Evolutionary conservation across 2,329 filamentous ascomycete species (phyloP).

Genomic region (Arthrobotrys iridis): DNA sequence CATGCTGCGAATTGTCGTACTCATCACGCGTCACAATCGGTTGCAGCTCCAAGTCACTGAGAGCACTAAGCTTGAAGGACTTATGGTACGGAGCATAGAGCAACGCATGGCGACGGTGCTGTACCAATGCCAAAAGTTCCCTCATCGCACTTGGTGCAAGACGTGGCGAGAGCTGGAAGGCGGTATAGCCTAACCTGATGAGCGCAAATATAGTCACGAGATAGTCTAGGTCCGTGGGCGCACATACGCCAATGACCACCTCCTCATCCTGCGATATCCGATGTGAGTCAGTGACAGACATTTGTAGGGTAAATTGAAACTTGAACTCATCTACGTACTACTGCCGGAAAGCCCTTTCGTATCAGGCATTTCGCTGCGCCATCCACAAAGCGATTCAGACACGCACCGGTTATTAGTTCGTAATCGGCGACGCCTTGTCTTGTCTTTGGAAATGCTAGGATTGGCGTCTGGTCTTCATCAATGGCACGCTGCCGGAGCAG

Average conservation of each 20-base stretch:
- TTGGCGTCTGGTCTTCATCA: neutral
- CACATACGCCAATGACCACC: constrained; percentile 66
- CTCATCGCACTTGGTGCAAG: constrained; percentile 66
- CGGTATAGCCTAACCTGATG: constrained; percentile 68
- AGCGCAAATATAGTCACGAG: constrained; percentile 68
- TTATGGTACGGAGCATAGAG: constrained; percentile 34
- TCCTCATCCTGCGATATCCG: constrained; percentile 55
- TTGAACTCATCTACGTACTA: constrained; percentile 34
- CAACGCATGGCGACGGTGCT: constrained; percentile 58
- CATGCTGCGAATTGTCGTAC: constrained; percentile 54
- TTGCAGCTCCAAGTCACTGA: constrained; percentile 33
- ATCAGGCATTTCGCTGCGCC: constrained; percentile 56
- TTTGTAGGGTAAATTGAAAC: neutral
- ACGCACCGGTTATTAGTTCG: constrained; percentile 58
- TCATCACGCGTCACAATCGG: constrained; percentile 57
- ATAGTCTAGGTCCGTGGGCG: constrained; percentile 68
- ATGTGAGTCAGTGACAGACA: constrained; percentile 8
- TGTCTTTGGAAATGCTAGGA: constrained; percentile 46
- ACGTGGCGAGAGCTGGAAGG: constrained; percentile 68
- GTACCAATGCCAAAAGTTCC: constrained; percentile 62
- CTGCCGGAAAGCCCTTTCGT: constrained; percentile 54
- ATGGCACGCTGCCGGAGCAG: neutral
- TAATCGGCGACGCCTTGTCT: constrained; percentile 56
- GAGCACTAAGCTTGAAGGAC: constrained; percentile 52
- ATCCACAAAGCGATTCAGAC: constrained; percentile 59